Evolutionary conservation across 495 filamentous ascomycete genomes (phyloP).

Genomic region (Achaetomiella virescens): DNA sequence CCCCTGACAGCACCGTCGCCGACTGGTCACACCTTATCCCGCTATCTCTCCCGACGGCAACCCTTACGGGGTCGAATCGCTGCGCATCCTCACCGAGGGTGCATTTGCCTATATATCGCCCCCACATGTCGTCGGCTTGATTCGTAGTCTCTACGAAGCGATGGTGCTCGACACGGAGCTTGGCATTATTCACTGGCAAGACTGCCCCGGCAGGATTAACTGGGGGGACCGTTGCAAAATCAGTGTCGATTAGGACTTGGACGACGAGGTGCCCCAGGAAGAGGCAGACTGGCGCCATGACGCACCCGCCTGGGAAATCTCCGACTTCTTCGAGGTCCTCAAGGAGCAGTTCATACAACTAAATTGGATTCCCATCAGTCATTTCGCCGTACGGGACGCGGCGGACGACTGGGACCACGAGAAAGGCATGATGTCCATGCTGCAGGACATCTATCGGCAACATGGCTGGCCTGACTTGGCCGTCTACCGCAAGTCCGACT

Average conservation of each 20-base stretch:
- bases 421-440: slow-evolving; percentile 18
- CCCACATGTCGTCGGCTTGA: slow-evolving; percentile 15
- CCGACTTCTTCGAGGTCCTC: slow-evolving; percentile 2
- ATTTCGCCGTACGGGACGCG: background rate
- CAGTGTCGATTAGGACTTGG: background rate
- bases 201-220: background rate
- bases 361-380: slow-evolving; percentile 14
- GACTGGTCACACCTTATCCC: slow-evolving; percentile 12
- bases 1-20: background rate
- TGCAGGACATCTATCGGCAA: slow-evolving; percentile 18
- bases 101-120: slow-evolving; percentile 2
- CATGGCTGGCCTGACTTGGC: slow-evolving; percentile 20
- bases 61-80: background rate
- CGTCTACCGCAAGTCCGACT: background rate
- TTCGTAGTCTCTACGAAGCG: background rate
- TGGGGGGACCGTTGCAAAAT: background rate
- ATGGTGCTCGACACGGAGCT: slow-evolving; percentile 1
- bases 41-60: background rate
- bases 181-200: slow-evolving; percentile 1
- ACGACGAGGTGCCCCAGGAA: background rate
- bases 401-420: background rate
- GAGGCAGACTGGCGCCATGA: background rate
- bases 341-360: slow-evolving; percentile 11
- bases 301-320: background rate
- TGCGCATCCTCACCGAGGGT: slow-evolving; percentile 8